These are phyloP conservation scores for Tolypocladium guangdongense DNA, from an alignment of 2,329 filamentous ascomycete genomes.

Conservation along the genomic window DNA sequence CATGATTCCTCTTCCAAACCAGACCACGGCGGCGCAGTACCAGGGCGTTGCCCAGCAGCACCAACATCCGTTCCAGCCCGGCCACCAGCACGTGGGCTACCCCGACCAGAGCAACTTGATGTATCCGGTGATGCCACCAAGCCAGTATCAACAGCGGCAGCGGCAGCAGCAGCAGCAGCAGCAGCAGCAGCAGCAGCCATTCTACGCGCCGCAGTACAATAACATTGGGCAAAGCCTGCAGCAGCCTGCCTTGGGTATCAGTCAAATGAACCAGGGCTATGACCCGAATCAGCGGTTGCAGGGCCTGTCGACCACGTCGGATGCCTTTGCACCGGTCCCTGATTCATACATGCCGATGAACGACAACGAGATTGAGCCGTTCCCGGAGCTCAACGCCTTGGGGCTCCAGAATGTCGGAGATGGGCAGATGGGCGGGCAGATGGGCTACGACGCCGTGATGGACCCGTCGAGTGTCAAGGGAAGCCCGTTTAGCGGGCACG, in stretches of 20 bases:
- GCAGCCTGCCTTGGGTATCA: conserved; percentile 13
- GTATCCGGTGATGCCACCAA: conserved; percentile 16
- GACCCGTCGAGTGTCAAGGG: conserved; percentile 20
- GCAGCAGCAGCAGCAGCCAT: conserved; percentile 5
- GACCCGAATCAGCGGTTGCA: conserved; percentile 12
- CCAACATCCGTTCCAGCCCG: conserved; percentile 8
- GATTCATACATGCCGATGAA: conserved; percentile 14
- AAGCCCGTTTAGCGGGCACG: conserved; percentile 26
- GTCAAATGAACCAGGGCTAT: conserved; percentile 15
- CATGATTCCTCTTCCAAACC: conserved; percentile 14
- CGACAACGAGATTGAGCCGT: conserved; percentile 18
- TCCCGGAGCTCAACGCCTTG: conserved; percentile 19
- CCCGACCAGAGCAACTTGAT: conserved; percentile 10
- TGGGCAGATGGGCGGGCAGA: conserved; percentile 14
- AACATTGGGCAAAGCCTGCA: conserved; percentile 16
- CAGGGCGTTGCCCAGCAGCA: conserved; percentile 7
- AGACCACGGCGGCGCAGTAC: conserved; percentile 11
- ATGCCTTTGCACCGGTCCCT: conserved; percentile 11
- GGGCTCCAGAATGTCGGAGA: conserved; percentile 17
- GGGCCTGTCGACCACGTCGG: conserved; percentile 12
- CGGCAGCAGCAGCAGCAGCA: conserved; percentile 7
- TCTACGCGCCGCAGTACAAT: conserved; percentile 16
- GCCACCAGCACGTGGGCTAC: conserved; percentile 5
- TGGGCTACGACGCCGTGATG: conserved; percentile 20
- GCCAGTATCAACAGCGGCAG: conserved; percentile 12